Evolutionary conservation across 169 alveolate genomes (phyloP).

Genomic region (Eimeria tenella): DNA sequence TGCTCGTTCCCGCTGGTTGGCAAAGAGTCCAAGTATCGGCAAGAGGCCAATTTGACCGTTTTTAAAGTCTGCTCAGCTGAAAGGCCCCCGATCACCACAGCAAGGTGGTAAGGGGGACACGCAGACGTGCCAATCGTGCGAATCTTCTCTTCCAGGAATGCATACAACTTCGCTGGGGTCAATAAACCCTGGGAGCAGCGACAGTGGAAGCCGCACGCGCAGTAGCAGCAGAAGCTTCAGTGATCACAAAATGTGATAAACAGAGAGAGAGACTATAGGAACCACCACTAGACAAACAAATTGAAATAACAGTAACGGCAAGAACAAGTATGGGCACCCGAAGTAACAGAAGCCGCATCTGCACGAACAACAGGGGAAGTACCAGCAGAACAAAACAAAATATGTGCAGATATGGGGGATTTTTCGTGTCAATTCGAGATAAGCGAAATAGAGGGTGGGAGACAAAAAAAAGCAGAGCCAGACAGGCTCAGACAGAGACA

Average conservation of each 20-base stretch:
- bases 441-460: too few relatives aligned
- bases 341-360: too few relatives aligned
- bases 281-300: background rate
- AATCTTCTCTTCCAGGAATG: constrained; percentile 87
- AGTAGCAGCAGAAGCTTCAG: background rate
- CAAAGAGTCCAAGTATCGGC: constrained; percentile 87
- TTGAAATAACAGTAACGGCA: too few relatives aligned
- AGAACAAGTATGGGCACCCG: too few relatives aligned
- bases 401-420: too few relatives aligned
- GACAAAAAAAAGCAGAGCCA: too few relatives aligned
- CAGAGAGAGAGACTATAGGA: background rate
- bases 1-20: constrained; percentile 87
- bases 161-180: constrained; percentile 83
- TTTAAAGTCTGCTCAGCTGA: constrained; percentile 93
- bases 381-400: too few relatives aligned
- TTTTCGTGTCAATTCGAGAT: too few relatives aligned
- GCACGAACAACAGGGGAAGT: too few relatives aligned
- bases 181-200: constrained; percentile 84
- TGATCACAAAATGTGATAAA: background rate
- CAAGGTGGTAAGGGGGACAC: constrained; percentile 95
- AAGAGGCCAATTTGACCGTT: constrained; percentile 91
- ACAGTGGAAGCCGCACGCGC: too few relatives aligned
- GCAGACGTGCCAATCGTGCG: constrained; percentile 92
- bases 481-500: too few relatives aligned
- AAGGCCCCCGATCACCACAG: constrained; percentile 92